Percentiles rank a stretch among this genome's conserved stretches.
phyloP scores from a whole-genome alignment of 768 basidiomycete genomes.

The Termitomyces sp. region DNA sequence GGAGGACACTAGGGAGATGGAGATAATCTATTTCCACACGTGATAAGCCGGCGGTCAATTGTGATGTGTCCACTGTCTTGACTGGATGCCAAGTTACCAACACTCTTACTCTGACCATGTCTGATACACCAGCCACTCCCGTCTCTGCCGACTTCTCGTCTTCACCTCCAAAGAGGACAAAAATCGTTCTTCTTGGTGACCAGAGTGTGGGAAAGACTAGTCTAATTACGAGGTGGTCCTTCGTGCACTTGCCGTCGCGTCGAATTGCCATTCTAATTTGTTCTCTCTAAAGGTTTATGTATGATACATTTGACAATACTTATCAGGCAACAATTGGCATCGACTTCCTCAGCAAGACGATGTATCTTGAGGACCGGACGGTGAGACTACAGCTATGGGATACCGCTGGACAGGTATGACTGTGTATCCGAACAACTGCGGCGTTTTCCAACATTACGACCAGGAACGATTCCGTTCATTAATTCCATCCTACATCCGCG shows the following conservation, averaged over 20 bases:
- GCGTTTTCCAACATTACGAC: background rate
- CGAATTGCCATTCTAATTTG: constrained; percentile 1
- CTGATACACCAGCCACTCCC: constrained; percentile 54
- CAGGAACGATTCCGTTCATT: constrained; percentile 96
- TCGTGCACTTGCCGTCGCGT: constrained; percentile 4
- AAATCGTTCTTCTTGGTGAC: constrained; percentile 94
- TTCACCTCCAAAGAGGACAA: constrained; percentile 88
- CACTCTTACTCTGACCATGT: constrained; percentile 22
- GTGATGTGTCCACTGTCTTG: constrained; percentile 10
- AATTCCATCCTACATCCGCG: constrained; percentile 98
- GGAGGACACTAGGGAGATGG: background rate
- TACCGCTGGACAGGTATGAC: constrained; percentile 83
- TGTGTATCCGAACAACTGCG: background rate
- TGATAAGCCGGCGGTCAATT: constrained; percentile 10
- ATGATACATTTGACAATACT: constrained; percentile 99
- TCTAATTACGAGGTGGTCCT: constrained; percentile 84
- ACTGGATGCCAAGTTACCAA: constrained; percentile 2
- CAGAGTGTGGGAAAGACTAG: constrained; percentile 99
- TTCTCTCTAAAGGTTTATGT: constrained; percentile 72
- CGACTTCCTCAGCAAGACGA: constrained; percentile 99
- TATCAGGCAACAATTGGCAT: constrained; percentile 98
- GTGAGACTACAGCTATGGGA: constrained; percentile 98
- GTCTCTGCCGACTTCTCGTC: constrained; percentile 81
- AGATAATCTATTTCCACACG: constrained; percentile 8
- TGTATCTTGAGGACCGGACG: constrained; percentile 98